phyloP scores from a whole-genome alignment of 805 yeast genomes.

The Kodamaea sagamina region DNA sequence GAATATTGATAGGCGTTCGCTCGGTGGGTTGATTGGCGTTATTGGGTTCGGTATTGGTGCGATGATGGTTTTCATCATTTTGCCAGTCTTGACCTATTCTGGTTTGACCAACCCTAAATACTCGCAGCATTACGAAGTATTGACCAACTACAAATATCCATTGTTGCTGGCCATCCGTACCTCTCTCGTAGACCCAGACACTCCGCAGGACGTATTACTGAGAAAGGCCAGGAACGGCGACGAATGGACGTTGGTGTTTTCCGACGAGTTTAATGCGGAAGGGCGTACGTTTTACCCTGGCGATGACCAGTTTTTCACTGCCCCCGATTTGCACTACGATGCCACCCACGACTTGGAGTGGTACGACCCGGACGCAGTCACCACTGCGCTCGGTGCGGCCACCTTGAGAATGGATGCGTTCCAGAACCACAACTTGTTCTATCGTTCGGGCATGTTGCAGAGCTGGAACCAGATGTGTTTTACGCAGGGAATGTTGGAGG shows the following conservation, averaged over 20 bases:
- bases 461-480: constrained; percentile 91
- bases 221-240: constrained; percentile 28
- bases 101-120: constrained; percentile 48
- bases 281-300: constrained; percentile 47
- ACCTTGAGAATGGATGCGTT: constrained; percentile 40
- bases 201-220: constrained; percentile 33
- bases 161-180: constrained; percentile 38
- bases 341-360: constrained; percentile 48
- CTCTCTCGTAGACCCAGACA: constrained; percentile 42
- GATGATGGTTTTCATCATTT: constrained; percentile 66
- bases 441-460: constrained; percentile 90
- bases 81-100: constrained; percentile 83
- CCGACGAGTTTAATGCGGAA: constrained; percentile 46
- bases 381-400: constrained; percentile 42
- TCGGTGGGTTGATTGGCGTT: constrained; percentile 64
- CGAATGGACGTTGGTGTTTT: constrained; percentile 39
- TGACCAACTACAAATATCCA: constrained; percentile 48
- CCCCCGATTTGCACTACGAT: constrained; percentile 42
- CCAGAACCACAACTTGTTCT: constrained; percentile 67
- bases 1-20: constrained; percentile 62
- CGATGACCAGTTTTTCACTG: constrained; percentile 46
- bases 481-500: constrained; percentile 78
- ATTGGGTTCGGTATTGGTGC: constrained; percentile 60
- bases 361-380: constrained; percentile 46
- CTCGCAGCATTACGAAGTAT: constrained; percentile 41